Percentiles rank a stretch among this genome's conserved stretches.
Evolutionary conservation across 345 rosid genomes (phyloP).

Genomic region (Salix purpurea): DNA sequence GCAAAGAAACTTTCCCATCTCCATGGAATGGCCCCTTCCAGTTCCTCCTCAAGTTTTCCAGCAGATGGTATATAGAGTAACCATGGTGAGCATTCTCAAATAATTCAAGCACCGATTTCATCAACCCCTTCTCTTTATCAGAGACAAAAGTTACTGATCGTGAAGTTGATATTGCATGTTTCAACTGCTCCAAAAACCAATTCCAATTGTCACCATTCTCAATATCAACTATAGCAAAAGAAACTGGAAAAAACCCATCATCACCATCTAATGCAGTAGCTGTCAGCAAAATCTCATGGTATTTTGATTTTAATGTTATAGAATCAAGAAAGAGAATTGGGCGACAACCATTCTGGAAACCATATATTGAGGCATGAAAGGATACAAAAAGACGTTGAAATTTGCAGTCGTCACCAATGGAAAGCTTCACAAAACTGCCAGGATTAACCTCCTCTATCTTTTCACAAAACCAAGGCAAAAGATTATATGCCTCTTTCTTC

Average conservation of each 20-base stretch:
- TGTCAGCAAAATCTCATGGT: slow-evolving; percentile 67
- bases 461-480: slow-evolving; percentile 66
- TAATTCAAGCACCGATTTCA: slow-evolving; percentile 50
- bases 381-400: slow-evolving; percentile 75
- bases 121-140: slow-evolving; percentile 67
- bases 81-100: slow-evolving; percentile 69
- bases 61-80: slow-evolving; percentile 65
- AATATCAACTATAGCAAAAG: slow-evolving; percentile 69
- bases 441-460: slow-evolving; percentile 65
- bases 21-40: slow-evolving; percentile 71
- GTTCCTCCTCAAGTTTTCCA: slow-evolving; percentile 49
- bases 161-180: slow-evolving; percentile 45
- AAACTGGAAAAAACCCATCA: slow-evolving; percentile 67
- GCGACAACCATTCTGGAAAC: slow-evolving; percentile 79
- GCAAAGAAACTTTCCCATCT: slow-evolving; percentile 70
- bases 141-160: slow-evolving; percentile 68
- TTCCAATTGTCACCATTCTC: slow-evolving; percentile 75
- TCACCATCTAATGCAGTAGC: slow-evolving; percentile 88
- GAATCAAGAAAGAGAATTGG: slow-evolving; percentile 85
- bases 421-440: slow-evolving; percentile 57
- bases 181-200: slow-evolving; percentile 79
- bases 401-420: slow-evolving; percentile 48
- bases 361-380: slow-evolving; percentile 54
- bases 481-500: slow-evolving; percentile 62
- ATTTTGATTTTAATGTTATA: slow-evolving; percentile 60